Percentiles rank a stretch among this genome's conserved stretches.
phyloP scores from a whole-genome alignment of 1,139 yeast species.

The Pichia sp. region DNA sequence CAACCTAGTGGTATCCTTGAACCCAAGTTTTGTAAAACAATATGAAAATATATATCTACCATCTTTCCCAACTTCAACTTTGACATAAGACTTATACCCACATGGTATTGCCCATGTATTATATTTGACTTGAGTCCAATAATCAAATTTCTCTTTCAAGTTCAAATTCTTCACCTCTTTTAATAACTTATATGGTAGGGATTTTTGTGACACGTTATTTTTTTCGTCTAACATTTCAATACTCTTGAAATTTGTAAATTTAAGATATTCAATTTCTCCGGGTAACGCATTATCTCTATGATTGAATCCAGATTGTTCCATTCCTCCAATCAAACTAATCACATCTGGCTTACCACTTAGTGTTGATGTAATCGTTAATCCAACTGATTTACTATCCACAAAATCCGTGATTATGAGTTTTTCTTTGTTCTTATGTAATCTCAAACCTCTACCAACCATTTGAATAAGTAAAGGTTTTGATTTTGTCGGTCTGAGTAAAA shows the following conservation, averaged over 20 bases:
- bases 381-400: conserved; percentile 53
- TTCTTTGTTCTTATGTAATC: conserved; percentile 54
- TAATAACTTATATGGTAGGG: conserved; percentile 1
- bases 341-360: conserved; percentile 40
- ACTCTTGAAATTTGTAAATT: conserved; percentile 24
- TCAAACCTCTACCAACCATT: conserved; percentile 87
- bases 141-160: neutral
- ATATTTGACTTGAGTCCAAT: conserved; percentile 9
- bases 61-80: conserved; percentile 2
- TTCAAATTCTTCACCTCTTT: conserved; percentile 5
- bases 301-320: conserved; percentile 4
- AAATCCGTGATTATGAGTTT: conserved; percentile 74
- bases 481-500: conserved; percentile 75
- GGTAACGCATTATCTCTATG: conserved; percentile 12
- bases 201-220: conserved; percentile 19
- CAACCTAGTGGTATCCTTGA: neutral
- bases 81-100: conserved; percentile 8
- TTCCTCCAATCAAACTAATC: conserved; percentile 9
- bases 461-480: conserved; percentile 69
- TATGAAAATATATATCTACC: conserved; percentile 8
- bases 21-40: conserved; percentile 1
- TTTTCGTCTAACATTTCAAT: conserved; percentile 21
- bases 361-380: conserved; percentile 57
- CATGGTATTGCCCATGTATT: conserved; percentile 11
- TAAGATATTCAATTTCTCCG: conserved; percentile 24